These are phyloP conservation scores for Onygenales sp. DNA, from an alignment of 2,329 filamentous ascomycete genomes.

Conservation along the genomic window DNA sequence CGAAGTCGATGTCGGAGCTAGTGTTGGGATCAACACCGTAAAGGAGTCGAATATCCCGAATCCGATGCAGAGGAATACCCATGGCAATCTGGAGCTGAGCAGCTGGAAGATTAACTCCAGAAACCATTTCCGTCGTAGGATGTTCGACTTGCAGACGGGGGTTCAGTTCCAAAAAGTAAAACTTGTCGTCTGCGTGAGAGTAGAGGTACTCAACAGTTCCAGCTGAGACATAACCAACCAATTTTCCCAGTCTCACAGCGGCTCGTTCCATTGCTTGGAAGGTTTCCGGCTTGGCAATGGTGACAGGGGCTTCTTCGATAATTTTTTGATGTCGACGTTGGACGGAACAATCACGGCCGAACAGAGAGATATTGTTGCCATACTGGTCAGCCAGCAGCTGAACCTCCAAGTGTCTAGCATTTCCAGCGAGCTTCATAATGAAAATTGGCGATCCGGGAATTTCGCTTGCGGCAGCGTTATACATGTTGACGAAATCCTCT, in stretches of 20 bases:
- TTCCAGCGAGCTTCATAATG: conserved; percentile 98
- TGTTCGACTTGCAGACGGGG: conserved; percentile 99
- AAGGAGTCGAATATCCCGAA: conserved; percentile 88
- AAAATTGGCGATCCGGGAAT: conserved; percentile 99
- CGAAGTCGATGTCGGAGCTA: conserved; percentile 83
- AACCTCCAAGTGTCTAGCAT: conserved; percentile 92
- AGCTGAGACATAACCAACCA: conserved; percentile 96
- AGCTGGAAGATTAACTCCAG: conserved; percentile 90
- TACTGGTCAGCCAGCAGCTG: conserved; percentile 97
- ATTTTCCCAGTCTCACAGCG: conserved; percentile 81
- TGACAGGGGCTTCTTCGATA: conserved; percentile 97
- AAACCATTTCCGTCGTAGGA: conserved; percentile 98
- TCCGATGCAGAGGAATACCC: conserved; percentile 91
- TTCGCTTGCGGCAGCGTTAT: conserved; percentile 93
- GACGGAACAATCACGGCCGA: conserved; percentile 96
- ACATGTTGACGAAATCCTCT: conserved; percentile 74
- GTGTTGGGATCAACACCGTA: conserved; percentile 92
- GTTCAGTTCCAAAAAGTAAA: conserved; percentile 98
- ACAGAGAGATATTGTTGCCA: conserved; percentile 98
- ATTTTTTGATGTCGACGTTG: conserved; percentile 99
- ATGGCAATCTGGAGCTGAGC: conserved; percentile 98
- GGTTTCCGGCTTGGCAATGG: conserved; percentile 78
- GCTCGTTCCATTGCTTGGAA: conserved; percentile 97
- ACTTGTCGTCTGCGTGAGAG: conserved; percentile 94
- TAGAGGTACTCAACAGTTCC: conserved; percentile 99